Percentiles rank a stretch among this genome's conserved stretches.
These are phyloP conservation scores for Gossypium longicalyx DNA, from an alignment of 345 rosid species.

Conservation along the genomic window DNA sequence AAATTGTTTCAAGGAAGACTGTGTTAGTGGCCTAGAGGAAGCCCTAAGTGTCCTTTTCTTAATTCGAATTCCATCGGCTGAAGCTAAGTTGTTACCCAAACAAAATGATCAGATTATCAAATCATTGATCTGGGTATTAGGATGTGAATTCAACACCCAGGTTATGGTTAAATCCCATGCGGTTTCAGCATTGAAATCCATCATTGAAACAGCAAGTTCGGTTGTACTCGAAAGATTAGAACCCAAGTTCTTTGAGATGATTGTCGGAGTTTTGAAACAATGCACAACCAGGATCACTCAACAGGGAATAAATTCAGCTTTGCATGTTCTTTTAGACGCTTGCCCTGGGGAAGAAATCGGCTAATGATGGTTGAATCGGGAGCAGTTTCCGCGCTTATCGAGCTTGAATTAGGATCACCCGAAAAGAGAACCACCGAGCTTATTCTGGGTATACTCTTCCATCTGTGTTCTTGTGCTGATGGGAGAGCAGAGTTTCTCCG, in stretches of 20 bases:
- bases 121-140: conserved; percentile 51
- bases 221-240: conserved; percentile 41
- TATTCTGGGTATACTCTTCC: conserved; percentile 42
- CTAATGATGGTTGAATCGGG: conserved; percentile 46
- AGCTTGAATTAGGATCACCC: conserved; percentile 44
- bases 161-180: conserved; percentile 36
- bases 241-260: conserved; percentile 35
- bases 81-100: conserved; percentile 23
- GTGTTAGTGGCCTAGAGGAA: conserved; percentile 36
- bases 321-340: conserved; percentile 41
- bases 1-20: conserved; percentile 23
- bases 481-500: conserved; percentile 59
- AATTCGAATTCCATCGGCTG: conserved; percentile 35
- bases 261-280: conserved; percentile 39
- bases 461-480: conserved; percentile 61
- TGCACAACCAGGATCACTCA: conserved; percentile 17
- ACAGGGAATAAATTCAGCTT: conserved; percentile 45
- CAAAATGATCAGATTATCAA: conserved; percentile 37
- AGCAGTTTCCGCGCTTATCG: conserved; percentile 56
- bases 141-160: conserved; percentile 21
- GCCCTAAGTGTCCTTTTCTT: conserved; percentile 44
- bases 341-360: conserved; percentile 56
- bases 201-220: conserved; percentile 36
- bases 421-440: conserved; percentile 53
- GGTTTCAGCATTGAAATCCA: conserved; percentile 29